Base-by-base conservation (phyloP, 371 early-diverging fungal genomes). In the Umbelopsis sp. region DNA sequence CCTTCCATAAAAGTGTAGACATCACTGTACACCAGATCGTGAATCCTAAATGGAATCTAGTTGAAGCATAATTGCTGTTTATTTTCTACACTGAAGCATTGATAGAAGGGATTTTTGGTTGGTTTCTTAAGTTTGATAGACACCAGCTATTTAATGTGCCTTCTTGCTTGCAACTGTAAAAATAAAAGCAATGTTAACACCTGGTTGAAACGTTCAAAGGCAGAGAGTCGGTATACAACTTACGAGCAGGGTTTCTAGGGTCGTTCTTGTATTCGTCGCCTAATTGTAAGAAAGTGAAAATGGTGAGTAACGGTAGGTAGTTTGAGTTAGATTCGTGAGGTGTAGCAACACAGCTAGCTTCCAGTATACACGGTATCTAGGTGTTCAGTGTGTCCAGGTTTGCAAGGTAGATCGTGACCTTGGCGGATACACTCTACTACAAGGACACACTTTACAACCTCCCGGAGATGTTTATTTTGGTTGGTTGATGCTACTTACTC, bases 211-310 rank as follows among this genome's bases (percentile, higher is more conserved):
- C 38, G 6, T 24, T 14, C 5, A 2, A 3, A 50, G 18, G 12
- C 12, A 50, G 14, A 2, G 7, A 5, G 11, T 29, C 18, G 16
- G 8, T 22, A 48, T 11, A 25, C 53, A 45, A 81, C 84, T 72
- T 81, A 84, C 84, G 72, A 70, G 84, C 84, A 80, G 84, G 84
- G 79, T 84, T 84, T 79, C 84, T 80, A 74, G 84, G 84, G 67
- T 84, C 84, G 76, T 84, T 81, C 70, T 68, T 84, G 78, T 80
- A 84, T 37, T 81, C 76, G 0, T 84, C 84, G 65, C 72, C 84
- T 84, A 76, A 41, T 41, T 41, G 41, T 12, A 41, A 41, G 24
- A 48, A 65, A 48, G 48, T 16, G 11, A 66, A 35, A 44, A 66
- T 35, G 24, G 45, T 38, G 50, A 64, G 44, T n/a, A 52, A 38